Base-by-base conservation (phyloP, 1,284 basidiomycete species). In the Ustilago nuda region DNA sequence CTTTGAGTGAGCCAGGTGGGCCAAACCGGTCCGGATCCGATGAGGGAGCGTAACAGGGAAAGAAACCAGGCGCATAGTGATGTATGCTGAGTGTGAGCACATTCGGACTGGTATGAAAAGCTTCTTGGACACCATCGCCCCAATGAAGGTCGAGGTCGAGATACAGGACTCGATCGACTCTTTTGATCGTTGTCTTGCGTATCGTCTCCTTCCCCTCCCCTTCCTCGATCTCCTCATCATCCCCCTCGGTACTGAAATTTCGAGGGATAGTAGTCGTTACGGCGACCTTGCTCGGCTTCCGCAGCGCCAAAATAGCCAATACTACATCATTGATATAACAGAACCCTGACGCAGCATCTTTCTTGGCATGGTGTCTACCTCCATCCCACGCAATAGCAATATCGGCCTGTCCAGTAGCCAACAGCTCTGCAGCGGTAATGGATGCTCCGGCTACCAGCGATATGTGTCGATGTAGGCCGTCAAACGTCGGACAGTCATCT, bases 291-390 rank as follows among this genome's bases (percentile, higher is more conserved):
- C 71, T 56, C 33, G 61, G 64, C 23, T 69, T 75, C 15, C 67
- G 66, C 8, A 74, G 50, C 4, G 71, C 68, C 27, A 69, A 39
- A 19, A 74, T 81, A 0, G 92, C 92, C 0, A 98, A 89, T 2
- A 94, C 90, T 61, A 92, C 92, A 84, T 98, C 95, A 4, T 94
- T 93, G 33, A 97, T 91, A 84, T 97, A 98, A 87, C 95, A 98
- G 86, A 94, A 98, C 0, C 95, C 95, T 3, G 69, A 66, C 6
- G 78, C 75, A 5, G 75, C 52, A 17, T 62, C 46, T 27, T 79
- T 75, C 27, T 73, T 75, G n/a, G 69, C 72, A 35, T 75, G 77
- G 43, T 75, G 77, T 54, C 87, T 63, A 53, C 93, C 93, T 8
- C 93, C 93, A 73, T 93, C 92, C 93, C 93, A 97, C 79, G 90